phyloP scores from a whole-genome alignment of 129 eudicot genomes.

The Apium graveolens region DNA sequence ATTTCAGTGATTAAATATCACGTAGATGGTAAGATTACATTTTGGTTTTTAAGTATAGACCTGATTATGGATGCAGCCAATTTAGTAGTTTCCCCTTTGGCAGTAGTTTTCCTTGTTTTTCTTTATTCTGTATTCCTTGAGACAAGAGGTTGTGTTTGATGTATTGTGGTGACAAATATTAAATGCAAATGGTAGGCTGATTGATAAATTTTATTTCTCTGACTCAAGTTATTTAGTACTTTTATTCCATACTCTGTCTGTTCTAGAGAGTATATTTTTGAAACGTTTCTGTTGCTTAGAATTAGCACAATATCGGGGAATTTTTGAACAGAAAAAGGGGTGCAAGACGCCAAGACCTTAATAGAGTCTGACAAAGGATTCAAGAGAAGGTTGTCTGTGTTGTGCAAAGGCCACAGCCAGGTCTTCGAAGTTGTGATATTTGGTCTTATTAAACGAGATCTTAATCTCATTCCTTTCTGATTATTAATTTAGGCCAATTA shows the following conservation, averaged over 20 bases:
- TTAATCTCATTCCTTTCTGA: background rate
- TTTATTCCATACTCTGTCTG: background rate
- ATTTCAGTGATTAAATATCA: background rate
- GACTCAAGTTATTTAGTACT: background rate
- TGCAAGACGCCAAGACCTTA: background rate
- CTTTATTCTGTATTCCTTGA: background rate
- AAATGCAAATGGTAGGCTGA: background rate
- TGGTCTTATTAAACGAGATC: background rate
- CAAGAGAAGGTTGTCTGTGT: background rate
- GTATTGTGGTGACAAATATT: background rate
- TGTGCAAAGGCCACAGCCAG: background rate
- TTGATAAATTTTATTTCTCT: background rate
- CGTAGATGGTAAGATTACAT: background rate
- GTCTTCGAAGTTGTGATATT: too few relatives aligned
- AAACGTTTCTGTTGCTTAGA: background rate
- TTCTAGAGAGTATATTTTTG: background rate
- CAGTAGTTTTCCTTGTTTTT: background rate
- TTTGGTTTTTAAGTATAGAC: slow-evolving; percentile 23
- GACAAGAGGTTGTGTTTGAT: background rate
- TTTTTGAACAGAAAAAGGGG: background rate
- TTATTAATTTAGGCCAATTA: background rate
- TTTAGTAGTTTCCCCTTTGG: background rate
- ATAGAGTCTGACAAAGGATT: background rate
- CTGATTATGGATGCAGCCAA: slow-evolving; percentile 10
- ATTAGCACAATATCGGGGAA: too few relatives aligned